These are phyloP conservation scores for Podospora appendiculata DNA, from an alignment of 495 filamentous ascomycete species.

Conservation along the genomic window DNA sequence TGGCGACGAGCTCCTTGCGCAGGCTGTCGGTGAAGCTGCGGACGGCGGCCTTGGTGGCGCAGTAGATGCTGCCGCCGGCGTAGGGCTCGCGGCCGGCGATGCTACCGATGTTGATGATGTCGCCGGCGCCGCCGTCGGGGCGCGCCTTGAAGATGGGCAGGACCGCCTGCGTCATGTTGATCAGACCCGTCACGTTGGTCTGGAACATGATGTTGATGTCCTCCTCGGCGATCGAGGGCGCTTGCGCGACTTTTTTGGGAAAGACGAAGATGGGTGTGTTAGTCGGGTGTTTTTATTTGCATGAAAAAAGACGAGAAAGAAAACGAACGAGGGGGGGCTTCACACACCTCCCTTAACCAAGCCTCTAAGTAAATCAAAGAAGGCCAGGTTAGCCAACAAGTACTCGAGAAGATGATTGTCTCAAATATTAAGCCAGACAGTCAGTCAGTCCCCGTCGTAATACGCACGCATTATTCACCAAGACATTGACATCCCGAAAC, in stretches of 20 bases:
- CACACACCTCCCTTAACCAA: conserved; percentile 23
- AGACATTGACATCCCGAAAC: conserved; percentile 77
- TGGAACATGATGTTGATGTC: conserved; percentile 85
- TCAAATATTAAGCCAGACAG: neutral
- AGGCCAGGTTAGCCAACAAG: too few species aligned
- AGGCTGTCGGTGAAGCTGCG: conserved; percentile 83
- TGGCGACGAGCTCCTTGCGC: conserved; percentile 80
- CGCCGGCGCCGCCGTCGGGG: conserved; percentile 62
- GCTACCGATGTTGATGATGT: conserved; percentile 95
- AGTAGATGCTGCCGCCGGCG: conserved; percentile 89
- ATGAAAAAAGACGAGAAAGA: too few species aligned
- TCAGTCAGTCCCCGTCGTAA: neutral
- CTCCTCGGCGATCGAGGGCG: conserved; percentile 71
- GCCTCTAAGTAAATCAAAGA: conserved; percentile 11
- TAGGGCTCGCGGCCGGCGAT: conserved; percentile 92
- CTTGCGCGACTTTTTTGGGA: conserved; percentile 56
- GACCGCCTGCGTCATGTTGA: conserved; percentile 94
- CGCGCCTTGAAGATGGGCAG: conserved; percentile 79
- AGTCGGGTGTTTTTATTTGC: neutral
- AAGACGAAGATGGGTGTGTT: neutral
- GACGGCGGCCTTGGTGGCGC: conserved; percentile 91
- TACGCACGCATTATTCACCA: conserved; percentile 91
- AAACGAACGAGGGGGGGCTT: too few species aligned
- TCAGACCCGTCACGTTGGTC: conserved; percentile 90
- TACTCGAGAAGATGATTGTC: too few species aligned